Base-by-base conservation (phyloP, 2,329 filamentous ascomycete genomes). In the Bipolaris oryzae region DNA sequence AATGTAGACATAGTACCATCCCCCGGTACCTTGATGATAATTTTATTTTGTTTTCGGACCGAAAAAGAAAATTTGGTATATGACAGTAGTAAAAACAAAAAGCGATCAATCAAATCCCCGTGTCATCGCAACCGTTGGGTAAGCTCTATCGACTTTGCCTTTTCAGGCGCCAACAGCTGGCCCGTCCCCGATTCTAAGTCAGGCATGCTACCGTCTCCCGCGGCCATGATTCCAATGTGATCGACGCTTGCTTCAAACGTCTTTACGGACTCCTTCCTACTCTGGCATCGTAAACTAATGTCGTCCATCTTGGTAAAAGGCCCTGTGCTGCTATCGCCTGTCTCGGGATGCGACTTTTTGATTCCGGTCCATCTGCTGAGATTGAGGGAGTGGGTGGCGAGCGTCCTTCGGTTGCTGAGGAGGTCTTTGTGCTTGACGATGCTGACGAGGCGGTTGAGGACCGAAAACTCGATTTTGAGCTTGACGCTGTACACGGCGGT, bases 401-500 rank as follows among this genome's bases (percentile, higher is more conserved):
- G 16, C 15, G 47, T 50, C 16, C 23, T 37, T 38, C 23, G 15
- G 23, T 52, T 44, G 33, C 50, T 35, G 23, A 52, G 34, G 4
- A 45, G 21, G 15, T 52, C 42, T 20, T 45, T 52, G 16, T 52
- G 50, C 23, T 46, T 33, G n/a, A 52, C 41, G n/a, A 52, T 37
- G 16, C 42, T 52, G 23, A 52, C 50, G 15, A 69, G 62, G 34
- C 51, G 55, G 48, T 83, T 77, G 18, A 86, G 70, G 52, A 86
- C 78, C 16, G 80, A 78, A 58, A 81, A 79, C 66, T 85, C 84
- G 18, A 84, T 76, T 60, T 83, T 81, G 21, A 83, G 70, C 60
- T 79, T 79, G 57, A 79, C 60, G 54, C 74, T 75, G 62, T 79
- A 79, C 2, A 77, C 71, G 6, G 77, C 74, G 6, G 63, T 70